Base-by-base conservation (phyloP, 805 yeast species). In the Nakazawaea ishiwadae region DNA sequence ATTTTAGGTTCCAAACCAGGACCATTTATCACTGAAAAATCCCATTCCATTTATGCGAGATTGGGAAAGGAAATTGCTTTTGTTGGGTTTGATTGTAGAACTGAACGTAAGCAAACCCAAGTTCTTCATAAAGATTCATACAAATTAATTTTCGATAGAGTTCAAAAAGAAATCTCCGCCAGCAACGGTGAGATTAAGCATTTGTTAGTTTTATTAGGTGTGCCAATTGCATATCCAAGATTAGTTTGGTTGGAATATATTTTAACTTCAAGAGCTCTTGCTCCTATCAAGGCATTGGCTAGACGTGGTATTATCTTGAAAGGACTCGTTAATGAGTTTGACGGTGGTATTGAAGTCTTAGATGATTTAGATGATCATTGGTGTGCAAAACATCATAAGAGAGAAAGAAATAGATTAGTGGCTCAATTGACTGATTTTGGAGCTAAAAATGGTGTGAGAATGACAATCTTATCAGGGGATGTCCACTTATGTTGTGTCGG, bases 301-400 rank as follows among this genome's bases (percentile, higher is more conserved):
- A 68, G 74, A 42, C 73, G 71, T 44, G 88, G 89, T 2, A 61
- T 84, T 31, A 57, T 81, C 27, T 74, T 79, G 37, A 71, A 73
- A 45, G 95, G 96, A 0, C 62, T 91, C 26, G 88, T 88, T 19
- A 91, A 93, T 56, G 93, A 86, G 51, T 91, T 90, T 54, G 96
- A 90, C 57, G 97, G 97, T 2, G 78, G 84, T 31, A 80, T 91
- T 5, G 98, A 91, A 62, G 77, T 91, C 12, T 71, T 93, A 50
- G 98, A 93, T 56, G 98, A 91, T 59, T 69, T 93, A 60, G 82
- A 89, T 55, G 99, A 91, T 58, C 98, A 91, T 64, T 91, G 99
- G 99, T 89, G 97, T 59, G 82, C 96, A 3, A 72, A 72, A 45
- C 75, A 81, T 58, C 99, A 91, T 64, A 93, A 91, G 59, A 61